phyloP scores from a whole-genome alignment of 192 early-diverging fungal genomes.

The Podila minutissima region DNA sequence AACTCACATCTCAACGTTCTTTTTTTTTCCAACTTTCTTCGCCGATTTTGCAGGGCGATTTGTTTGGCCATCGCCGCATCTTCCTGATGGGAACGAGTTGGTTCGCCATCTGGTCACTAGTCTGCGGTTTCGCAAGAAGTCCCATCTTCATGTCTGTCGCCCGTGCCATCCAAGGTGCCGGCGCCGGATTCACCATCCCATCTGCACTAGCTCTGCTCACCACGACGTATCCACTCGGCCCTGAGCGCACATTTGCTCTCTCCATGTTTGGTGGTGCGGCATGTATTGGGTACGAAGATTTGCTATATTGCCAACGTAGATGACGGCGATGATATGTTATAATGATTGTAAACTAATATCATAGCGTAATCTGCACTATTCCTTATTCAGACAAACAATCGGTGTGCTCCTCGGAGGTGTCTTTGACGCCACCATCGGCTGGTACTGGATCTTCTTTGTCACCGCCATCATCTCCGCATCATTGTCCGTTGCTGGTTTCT shows the following conservation, averaged over 20 bases:
- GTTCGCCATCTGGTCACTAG: slow-evolving; percentile 42
- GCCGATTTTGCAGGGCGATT: slow-evolving; percentile 16
- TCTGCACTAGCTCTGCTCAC: slow-evolving; percentile 40
- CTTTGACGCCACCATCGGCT: slow-evolving; percentile 49
- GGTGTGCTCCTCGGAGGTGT: slow-evolving; percentile 48
- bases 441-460: slow-evolving; percentile 55
- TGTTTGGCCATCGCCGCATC: slow-evolving; percentile 49
- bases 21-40: too few species aligned
- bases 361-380: background rate
- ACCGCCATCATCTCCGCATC: slow-evolving; percentile 39
- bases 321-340: too few species aligned
- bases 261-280: slow-evolving; percentile 44
- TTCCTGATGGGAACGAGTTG: slow-evolving; percentile 40
- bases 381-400: slow-evolving; percentile 17
- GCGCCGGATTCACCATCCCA: slow-evolving; percentile 50
- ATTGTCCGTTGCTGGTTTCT: slow-evolving; percentile 28
- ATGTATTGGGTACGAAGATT: slow-evolving; percentile 16
- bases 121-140: slow-evolving; percentile 46
- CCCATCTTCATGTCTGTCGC: slow-evolving; percentile 50
- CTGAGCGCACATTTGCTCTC: slow-evolving; percentile 40
- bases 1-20: too few species aligned
- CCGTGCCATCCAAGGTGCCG: slow-evolving; percentile 44
- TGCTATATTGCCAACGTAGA: background rate
- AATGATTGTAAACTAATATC: too few species aligned
- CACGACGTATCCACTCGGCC: slow-evolving; percentile 36